phyloP scores from a whole-genome alignment of 441 rosid species.

The Erodium moschatum region DNA sequence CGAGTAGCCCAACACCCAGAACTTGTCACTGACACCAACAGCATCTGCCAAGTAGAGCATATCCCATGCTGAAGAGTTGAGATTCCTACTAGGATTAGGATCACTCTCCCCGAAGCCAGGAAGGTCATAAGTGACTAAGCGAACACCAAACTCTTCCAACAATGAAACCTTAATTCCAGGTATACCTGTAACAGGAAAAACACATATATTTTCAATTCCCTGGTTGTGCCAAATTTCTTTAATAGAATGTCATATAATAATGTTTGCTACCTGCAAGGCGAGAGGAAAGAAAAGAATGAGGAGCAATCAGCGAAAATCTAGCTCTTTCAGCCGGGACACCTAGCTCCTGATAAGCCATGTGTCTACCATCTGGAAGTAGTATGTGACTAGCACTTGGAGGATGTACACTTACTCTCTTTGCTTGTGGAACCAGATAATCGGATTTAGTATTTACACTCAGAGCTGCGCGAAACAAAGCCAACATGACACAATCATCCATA shows the following conservation, averaged over 20 bases:
- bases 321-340: conserved; percentile 75
- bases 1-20: conserved; percentile 66
- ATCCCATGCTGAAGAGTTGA: conserved; percentile 58
- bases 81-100: conserved; percentile 52
- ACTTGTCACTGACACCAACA: conserved; percentile 35
- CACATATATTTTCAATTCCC: conserved; percentile 13
- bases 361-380: conserved; percentile 87
- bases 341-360: conserved; percentile 57
- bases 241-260: conserved; percentile 1
- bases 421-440: conserved; percentile 29
- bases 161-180: conserved; percentile 65
- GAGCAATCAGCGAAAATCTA: conserved; percentile 54
- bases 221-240: conserved; percentile 8
- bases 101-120: conserved; percentile 79
- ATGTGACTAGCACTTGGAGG: conserved; percentile 54
- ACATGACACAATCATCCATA: conserved; percentile 5
- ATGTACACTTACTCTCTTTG: conserved; percentile 52
- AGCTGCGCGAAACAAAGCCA: conserved; percentile 39
- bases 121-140: conserved; percentile 58
- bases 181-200: conserved; percentile 37
- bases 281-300: conserved; percentile 87
- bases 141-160: conserved; percentile 65
- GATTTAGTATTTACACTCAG: conserved; percentile 37
- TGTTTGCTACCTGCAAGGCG: conserved; percentile 60
- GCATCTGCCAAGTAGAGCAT: conserved; percentile 47